Evolutionary conservation across 2,329 filamentous ascomycete genomes (phyloP), one percentile per base, ranked within the genome.

Genomic region (Chaetomiaceae sp.): DNA sequence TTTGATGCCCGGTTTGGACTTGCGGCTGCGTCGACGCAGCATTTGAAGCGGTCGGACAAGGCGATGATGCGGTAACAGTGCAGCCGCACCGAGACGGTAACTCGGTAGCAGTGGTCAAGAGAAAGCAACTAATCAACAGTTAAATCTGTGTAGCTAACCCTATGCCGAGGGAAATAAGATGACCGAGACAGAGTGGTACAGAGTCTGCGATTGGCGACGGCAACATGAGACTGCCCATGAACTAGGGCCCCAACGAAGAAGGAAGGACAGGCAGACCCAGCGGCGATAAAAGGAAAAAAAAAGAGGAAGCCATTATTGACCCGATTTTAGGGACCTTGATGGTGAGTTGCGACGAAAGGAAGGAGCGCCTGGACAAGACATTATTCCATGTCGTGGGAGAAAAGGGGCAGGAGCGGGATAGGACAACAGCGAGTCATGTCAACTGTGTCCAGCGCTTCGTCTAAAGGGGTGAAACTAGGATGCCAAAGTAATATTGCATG

Each of bases 21-120:
- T 77, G 55, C 68, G 69, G 61, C 73, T 80, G 54, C 75, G 78
- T 32, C 73, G 72, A 56, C 73, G 74, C 48, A 77, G 69, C 78
- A 81, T 81, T n/a, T 47, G 55, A 48, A 42, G 29, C 30, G 45
- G 36, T 38, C 30, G 48, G 46, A 18, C 41, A 29, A n/a, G 34
- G 27, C 21, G 8, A 34, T 34, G 43, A 20, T 37, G 1, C 16
- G 16, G 42, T 45, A 41, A 47, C 49, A 36, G 30, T 46, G 43
- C 36, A 23, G 50, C 43, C 38, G 50, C 50, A 54, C 51, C 34
- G 43, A 44, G 27, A 47, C 51, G 30, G 20, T 13, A n/a, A 13
- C 7, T 41, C 27, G 41, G 38, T 44, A 50, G 42, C 42, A 44
- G 37, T 33, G 11, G 43, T 37, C 41, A 32, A 54, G 21, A 16